Evolutionary conservation across 495 filamentous ascomycete genomes (phyloP), one percentile per base, ranked within the genome.

Genomic region (Staphylotrichum longicolle): DNA sequence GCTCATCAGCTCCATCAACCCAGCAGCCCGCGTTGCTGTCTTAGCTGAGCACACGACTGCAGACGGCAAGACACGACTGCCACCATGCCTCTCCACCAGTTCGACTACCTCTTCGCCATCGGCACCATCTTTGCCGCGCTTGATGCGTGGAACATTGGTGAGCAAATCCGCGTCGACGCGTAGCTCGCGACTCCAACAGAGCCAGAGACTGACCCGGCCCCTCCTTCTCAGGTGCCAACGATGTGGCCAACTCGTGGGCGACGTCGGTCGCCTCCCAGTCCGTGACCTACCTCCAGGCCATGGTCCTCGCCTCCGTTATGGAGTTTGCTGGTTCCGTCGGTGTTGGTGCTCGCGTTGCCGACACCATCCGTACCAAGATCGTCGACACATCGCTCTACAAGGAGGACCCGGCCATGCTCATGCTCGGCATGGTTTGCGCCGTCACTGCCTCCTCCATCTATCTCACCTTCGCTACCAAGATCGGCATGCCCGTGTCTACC

Each of bases 231-330:
- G 78, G 78, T 65, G 79, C 79, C 65, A 82, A 90, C 74, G 88
- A 91, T 88, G 88, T 91, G 37, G 88, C 88, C 63, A 91, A 91
- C 77, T 81, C 86, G 32, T 90, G 83, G 79, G 87, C 87, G 4
- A 89, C 87, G 58, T 85, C 81, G 64, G 86, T 89, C 53, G 86
- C 85, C 15, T 88, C 87, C 6, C 77, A 86, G 32, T 89, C 87
- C 49, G 70, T 90, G 64, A 82, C 85, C n/a, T 80, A 86, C 64
- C 56, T 79, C 47, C 85, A 88, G 75, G 87, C 87, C 54, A 89
- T 89, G 86, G 58, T 84, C n/a, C 73, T 87, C 45, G 86, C 80
- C 10, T 81, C 83, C 46, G 72, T 88, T 57, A 85, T 88, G 75
- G 89, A 91, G 71, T 83, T 89, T 58, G 72, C 79, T 35, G 88